Evolutionary conservation across 345 rosid genomes (phyloP).

Genomic region (Salix dunnii): DNA sequence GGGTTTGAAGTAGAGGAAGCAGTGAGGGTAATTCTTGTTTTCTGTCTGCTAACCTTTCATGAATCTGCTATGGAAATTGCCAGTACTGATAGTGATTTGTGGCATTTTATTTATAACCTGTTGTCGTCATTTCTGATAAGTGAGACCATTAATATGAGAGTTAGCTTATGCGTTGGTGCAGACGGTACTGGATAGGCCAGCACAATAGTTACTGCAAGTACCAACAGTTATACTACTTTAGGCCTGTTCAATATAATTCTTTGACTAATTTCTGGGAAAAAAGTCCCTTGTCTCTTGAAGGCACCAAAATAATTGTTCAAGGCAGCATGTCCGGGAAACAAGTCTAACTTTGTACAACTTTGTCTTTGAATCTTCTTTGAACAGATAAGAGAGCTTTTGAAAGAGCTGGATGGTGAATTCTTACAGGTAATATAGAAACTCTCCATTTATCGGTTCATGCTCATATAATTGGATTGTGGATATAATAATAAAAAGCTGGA

Average conservation of each 20-base stretch:
- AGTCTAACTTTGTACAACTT: not conserved
- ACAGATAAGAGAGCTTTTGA: constrained; percentile 65
- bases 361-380: not conserved
- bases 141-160: no score
- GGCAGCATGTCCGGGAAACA: not conserved
- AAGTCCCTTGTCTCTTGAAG: no score
- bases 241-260: not conserved
- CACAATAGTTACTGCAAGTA: no score
- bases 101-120: not conserved
- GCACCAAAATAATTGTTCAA: no score
- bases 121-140: no score
- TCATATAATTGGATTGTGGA: not conserved
- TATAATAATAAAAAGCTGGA: not conserved
- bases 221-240: not conserved
- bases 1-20: constrained; percentile 67
- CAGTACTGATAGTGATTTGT: not conserved
- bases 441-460: not conserved
- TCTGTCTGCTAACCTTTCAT: not conserved
- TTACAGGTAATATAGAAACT: constrained; percentile 48
- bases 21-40: constrained; percentile 43
- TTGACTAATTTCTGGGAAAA: not conserved
- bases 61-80: not conserved
- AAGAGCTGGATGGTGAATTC: constrained; percentile 80
- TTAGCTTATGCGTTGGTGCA: no score
- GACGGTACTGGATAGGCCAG: no score